Percentiles rank a stretch among this genome's conserved stretches.
Conservation (phyloP, 1,139 yeast genomes). For the Yamadazyma diddensiae region DNA sequence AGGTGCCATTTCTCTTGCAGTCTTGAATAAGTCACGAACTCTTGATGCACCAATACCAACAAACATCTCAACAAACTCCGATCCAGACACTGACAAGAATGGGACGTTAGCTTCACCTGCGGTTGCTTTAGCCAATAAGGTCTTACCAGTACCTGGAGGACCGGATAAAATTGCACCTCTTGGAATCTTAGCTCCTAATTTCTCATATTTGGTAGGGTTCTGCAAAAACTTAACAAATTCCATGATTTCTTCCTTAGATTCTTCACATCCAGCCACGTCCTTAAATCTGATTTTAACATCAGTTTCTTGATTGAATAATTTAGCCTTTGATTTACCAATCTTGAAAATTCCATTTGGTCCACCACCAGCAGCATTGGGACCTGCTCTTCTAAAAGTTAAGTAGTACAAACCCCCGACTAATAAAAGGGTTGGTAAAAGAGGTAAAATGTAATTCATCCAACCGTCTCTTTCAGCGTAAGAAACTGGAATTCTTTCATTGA, state of each 20-base stretch:
- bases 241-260: slow-evolving; percentile 81
- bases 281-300: slow-evolving; percentile 70
- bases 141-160: slow-evolving; percentile 88
- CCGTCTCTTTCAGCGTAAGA: slow-evolving; percentile 60
- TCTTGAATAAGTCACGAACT: slow-evolving; percentile 76
- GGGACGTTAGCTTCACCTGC: slow-evolving; percentile 89
- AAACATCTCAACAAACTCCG: slow-evolving; percentile 80
- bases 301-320: slow-evolving; percentile 66
- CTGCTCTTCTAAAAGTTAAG: slow-evolving; percentile 58
- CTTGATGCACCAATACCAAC: slow-evolving; percentile 84
- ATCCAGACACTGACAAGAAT: slow-evolving; percentile 76
- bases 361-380: slow-evolving; percentile 40
- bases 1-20: slow-evolving; percentile 80
- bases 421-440: slow-evolving; percentile 65
- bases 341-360: slow-evolving; percentile 63
- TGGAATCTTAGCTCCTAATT: slow-evolving; percentile 78
- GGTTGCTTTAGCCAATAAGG: slow-evolving; percentile 75
- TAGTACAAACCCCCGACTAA: slow-evolving; percentile 73
- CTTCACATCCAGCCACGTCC: slow-evolving; percentile 83
- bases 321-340: slow-evolving; percentile 68
- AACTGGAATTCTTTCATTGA: slow-evolving; percentile 62
- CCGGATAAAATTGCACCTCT: slow-evolving; percentile 82
- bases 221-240: slow-evolving; percentile 79
- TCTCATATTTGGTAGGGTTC: slow-evolving; percentile 70
- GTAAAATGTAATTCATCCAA: slow-evolving; percentile 53